Evolutionary conservation across 2,329 filamentous ascomycete species (phyloP), one percentile per base, ranked within the genome.

Genomic region (Aspergillus transmontanensis): DNA sequence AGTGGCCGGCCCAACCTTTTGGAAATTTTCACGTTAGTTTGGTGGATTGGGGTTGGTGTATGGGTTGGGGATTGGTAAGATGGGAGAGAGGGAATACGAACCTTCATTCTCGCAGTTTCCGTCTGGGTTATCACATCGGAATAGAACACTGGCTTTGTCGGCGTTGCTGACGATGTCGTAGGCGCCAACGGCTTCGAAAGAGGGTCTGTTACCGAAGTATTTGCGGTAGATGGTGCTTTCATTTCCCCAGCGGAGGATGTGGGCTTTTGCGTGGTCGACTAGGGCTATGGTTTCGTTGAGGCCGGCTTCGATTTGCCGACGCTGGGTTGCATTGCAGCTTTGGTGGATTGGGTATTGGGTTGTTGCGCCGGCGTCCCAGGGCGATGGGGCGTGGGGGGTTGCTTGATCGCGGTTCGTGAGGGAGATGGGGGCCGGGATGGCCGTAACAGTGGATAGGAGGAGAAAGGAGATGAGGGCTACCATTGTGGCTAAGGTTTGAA

Each of bases 91-190:
- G 30, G 1, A 36, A 16, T n/a, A 16, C 79, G 72, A 30, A 83
- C 80, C 70, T 81, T 83, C 12, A 72, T 82, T 6, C 66, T 61
- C 77, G 69, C 89, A 91, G 78, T 91, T 91, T 23, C 82, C 78
- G 68, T 91, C 89, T 0, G 86, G 83, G 67, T 91, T 86, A 64
- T 92, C 89, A 68, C 89, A 91, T 23, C 89, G 85, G 80, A 91
- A 90, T 21, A 87, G 72, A 53, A 89, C 80, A 30, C 79, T 82
- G 0, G 78, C 78, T 70, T 86, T 86, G 75, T 90, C 84, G 1
- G 83, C 87, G 50, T 82, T 81, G 68, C 86, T 79, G 36, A 91
- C 79, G 62, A 85, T 83, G 59, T 89, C 85, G 67, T 83, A 89
- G 81, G 86, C 88, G 5, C 89, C 89, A 48, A 88, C 80, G 4